A percentile compares a stretch with the other conserved stretches of the same genome.
These are phyloP conservation scores for Xylaria intraflava DNA, from an alignment of 495 filamentous ascomycete species.

Conservation along the genomic window DNA sequence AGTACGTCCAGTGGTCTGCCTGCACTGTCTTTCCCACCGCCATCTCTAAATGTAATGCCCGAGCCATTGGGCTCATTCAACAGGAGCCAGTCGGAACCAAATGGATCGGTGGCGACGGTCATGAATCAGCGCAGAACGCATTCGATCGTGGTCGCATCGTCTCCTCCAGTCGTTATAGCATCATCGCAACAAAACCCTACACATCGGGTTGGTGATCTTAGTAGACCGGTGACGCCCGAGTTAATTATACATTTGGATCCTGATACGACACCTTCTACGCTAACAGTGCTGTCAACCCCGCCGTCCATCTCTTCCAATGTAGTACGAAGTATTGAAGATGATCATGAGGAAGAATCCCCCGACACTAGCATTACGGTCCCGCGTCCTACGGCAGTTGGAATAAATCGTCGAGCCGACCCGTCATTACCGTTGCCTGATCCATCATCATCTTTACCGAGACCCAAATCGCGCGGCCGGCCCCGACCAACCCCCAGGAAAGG, in stretches of 20 bases:
- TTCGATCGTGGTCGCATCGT: conserved; percentile 2
- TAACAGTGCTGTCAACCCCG: conserved; percentile 31
- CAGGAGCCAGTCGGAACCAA: not conserved
- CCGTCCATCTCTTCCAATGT: conserved; percentile 27
- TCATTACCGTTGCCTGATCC: conserved; percentile 9
- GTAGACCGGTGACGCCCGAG: conserved; percentile 12
- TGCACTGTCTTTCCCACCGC: conserved; percentile 13
- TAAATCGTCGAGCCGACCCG: conserved; percentile 19
- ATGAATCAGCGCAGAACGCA: not conserved
- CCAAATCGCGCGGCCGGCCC: conserved; percentile 20
- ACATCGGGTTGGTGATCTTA: conserved; percentile 10
- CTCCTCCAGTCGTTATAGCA: conserved; percentile 19
- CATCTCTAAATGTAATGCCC: not conserved
- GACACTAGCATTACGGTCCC: conserved; percentile 15
- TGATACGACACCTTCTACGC: conserved; percentile 20
- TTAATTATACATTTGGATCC: conserved; percentile 11
- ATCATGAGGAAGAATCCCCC: not conserved
- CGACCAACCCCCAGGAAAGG: conserved; percentile 15
- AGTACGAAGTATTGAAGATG: conserved; percentile 20
- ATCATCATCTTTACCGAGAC: conserved; percentile 16
- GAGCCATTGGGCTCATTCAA: not conserved
- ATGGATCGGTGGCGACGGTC: not conserved
- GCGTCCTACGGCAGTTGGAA: conserved; percentile 26
- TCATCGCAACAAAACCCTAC: conserved; percentile 14
- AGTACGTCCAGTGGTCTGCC: conserved; percentile 13